Conservation (phyloP, 257 asterid species). For the Parsonsia alboflavescens region DNA sequence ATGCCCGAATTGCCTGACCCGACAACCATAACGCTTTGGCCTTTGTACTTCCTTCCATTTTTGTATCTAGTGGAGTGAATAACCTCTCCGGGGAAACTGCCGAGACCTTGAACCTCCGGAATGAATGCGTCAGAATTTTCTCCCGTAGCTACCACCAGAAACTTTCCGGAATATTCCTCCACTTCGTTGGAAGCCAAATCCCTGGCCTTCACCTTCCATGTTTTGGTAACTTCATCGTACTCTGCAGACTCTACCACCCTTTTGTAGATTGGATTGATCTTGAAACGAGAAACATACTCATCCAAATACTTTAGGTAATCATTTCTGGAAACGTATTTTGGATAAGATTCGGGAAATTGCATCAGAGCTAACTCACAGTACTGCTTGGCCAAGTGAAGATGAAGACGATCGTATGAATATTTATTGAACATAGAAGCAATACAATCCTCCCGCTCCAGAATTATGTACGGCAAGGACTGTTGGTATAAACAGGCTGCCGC, state of each 20-base stretch:
- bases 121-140: constrained; percentile 45
- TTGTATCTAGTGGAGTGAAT: constrained; percentile 58
- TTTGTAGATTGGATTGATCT: constrained; percentile 32
- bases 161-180: constrained; percentile 44
- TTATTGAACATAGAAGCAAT: constrained; percentile 64
- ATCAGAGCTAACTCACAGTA: constrained; percentile 46
- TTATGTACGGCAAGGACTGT: constrained; percentile 46
- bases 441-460: constrained; percentile 72
- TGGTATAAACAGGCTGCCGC: constrained; percentile 52
- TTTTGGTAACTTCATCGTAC: constrained; percentile 24
- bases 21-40: constrained; percentile 53
- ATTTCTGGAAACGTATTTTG: constrained; percentile 35
- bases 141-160: constrained; percentile 71
- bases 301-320: constrained; percentile 42
- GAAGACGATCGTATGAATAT: constrained; percentile 65
- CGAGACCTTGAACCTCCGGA: constrained; percentile 51
- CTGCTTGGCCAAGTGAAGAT: constrained; percentile 61
- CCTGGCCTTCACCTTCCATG: constrained; percentile 48
- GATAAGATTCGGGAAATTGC: constrained; percentile 41
- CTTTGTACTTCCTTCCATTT: constrained; percentile 39
- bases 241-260: constrained; percentile 43
- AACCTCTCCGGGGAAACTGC: constrained; percentile 43
- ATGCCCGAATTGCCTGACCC: constrained; percentile 90
- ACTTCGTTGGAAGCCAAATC: constrained; percentile 21
- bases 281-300: constrained; percentile 49